These are phyloP conservation scores for Phylloporus sp. DNA, from an alignment of 768 basidiomycete species.

Conservation along the genomic window DNA sequence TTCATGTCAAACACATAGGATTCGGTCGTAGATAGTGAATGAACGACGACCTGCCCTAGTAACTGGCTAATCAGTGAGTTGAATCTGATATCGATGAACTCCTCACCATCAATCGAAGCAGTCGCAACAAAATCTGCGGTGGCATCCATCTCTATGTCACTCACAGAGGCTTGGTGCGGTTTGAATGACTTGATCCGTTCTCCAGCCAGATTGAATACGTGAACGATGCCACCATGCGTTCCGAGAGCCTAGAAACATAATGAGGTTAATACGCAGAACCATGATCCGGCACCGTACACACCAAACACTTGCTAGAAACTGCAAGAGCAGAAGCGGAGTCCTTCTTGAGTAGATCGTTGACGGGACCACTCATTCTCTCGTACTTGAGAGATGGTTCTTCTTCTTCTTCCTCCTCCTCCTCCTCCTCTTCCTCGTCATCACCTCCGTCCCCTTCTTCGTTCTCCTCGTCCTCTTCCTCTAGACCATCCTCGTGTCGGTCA, in stretches of 20 bases:
- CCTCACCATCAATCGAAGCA: slow-evolving; percentile 87
- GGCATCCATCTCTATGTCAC: slow-evolving; percentile 79
- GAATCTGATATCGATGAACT: slow-evolving; percentile 40
- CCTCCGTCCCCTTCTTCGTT: slow-evolving; percentile 24
- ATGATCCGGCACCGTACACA: slow-evolving; percentile 28
- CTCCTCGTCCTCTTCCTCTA: slow-evolving; percentile 14
- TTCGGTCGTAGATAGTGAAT: slow-evolving; percentile 75
- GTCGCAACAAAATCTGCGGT: slow-evolving; percentile 89
- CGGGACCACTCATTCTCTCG: slow-evolving; percentile 67
- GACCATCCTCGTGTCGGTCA: slow-evolving; percentile 5
- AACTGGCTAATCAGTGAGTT: slow-evolving; percentile 37
- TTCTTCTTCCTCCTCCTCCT: slow-evolving; percentile 70
- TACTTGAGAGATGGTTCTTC: slow-evolving; percentile 94
- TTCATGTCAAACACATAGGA: slow-evolving; percentile 86
- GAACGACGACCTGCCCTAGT: slow-evolving; percentile 86
- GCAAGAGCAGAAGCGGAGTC: slow-evolving; percentile 85
- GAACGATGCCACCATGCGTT: slow-evolving; percentile 90
- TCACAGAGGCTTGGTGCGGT: slow-evolving; percentile 83
- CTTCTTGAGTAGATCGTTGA: slow-evolving; percentile 78
- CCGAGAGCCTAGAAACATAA: slow-evolving; percentile 66
- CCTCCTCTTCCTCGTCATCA: slow-evolving; percentile 44
- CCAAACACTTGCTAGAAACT: slow-evolving; percentile 71
- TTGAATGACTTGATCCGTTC: slow-evolving; percentile 85
- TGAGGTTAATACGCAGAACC: not conserved
- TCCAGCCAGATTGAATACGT: slow-evolving; percentile 77